Conservation (phyloP, 78 protist species). For the Dictyostelium purpureum region DNA sequence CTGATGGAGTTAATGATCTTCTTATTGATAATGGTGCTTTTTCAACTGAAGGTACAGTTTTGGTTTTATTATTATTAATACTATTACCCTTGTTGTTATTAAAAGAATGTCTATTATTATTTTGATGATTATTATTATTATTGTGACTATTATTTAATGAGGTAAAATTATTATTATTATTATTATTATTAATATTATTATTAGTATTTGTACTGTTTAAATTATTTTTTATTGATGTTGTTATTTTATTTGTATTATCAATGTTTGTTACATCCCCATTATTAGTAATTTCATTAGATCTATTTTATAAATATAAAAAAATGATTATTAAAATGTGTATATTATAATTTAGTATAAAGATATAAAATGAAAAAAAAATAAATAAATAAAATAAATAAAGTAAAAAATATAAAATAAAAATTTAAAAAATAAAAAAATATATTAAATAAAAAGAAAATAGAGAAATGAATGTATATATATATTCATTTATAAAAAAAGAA, state of each 20-base stretch:
- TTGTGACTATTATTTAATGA: neutral
- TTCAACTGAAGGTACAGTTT: slow-evolving; percentile 30
- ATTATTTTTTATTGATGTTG: neutral
- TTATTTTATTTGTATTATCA: neutral
- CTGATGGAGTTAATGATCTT: slow-evolving; percentile 57
- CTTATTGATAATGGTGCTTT: slow-evolving; percentile 68
- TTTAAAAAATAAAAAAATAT: no score
- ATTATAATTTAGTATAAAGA: neutral
- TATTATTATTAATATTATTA: neutral
- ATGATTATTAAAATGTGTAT: neutral
- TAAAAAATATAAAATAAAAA: no score
- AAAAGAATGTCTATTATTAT: neutral
- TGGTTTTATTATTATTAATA: neutral
- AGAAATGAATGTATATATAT: no score
- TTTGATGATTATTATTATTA: neutral
- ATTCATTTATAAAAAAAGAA: no score
- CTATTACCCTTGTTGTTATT: neutral
- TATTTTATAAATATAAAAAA: neutral
- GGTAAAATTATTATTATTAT: neutral
- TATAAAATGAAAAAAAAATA: neutral
- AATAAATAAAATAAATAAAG: neutral
- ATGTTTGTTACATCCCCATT: neutral
- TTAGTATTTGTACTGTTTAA: neutral
- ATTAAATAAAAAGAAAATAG: no score
- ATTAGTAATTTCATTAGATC: slow-evolving; percentile 15